Evolutionary conservation across 208 protist species (phyloP), one percentile per base, ranked within the genome.

Genomic region (Leishmania lainsoni): DNA sequence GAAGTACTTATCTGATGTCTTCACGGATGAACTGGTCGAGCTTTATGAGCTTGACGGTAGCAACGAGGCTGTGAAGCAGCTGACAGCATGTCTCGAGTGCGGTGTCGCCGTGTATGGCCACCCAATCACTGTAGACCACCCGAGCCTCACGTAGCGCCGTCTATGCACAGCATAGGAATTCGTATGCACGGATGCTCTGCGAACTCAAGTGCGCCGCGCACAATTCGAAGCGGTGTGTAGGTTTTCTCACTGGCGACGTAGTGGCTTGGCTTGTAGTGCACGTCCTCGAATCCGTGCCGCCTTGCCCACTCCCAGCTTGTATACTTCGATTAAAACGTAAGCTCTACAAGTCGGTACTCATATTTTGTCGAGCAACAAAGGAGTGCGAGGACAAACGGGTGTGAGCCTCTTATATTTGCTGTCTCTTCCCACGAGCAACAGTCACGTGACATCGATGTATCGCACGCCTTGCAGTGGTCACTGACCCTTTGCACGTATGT

Each of bases 21-120:
- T 98, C 79, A 78, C 92, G 12, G 89, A 97, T 10, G 95, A 98
- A 76, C 80, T 98, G 14, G 77, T 95, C 17, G 90, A 90, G 78
- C 75, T 95, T 54, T 97, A 98, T 71, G 92, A 97, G 77, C 72
- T 87, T 0, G 95, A 98, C 77, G 92, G 92, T 45, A 95, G 90
- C 81, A 82, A 73, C 29, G 89, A 92, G 42, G 91, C 93, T 22
- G 91, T 97, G 52, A 90, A 92, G 75, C 93, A 97, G 66, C 86
- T 98, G 29, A 95, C 90, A 10, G 87, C 86, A 9, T 95, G 93
- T 81, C 95, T 98, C 59, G 93, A 97, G 70, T 84, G 88, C 49
- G 95, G 95, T 26, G 89, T 96, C 22, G 89, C 87, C 5, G 92
- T 98, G 29, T 97, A 92, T 85, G 95, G 92, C 32, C 87, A 95